A percentile compares a stretch with the other conserved stretches of the same genome.
Evolutionary conservation across 192 early-diverging fungal species (phyloP).

Genomic region (Oehlia diaphana): DNA sequence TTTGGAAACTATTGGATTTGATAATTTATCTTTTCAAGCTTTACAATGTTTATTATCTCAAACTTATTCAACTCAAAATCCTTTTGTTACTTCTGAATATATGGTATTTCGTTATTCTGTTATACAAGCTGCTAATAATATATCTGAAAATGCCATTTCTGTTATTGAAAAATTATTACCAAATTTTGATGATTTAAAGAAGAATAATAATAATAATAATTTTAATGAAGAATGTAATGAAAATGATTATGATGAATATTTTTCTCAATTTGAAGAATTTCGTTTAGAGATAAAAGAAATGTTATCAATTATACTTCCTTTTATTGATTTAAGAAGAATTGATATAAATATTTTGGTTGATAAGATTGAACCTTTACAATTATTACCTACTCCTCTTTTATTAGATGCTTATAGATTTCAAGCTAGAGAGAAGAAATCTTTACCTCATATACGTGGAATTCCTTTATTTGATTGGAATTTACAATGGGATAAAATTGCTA

Average conservation of each 20-base stretch:
- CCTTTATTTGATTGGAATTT: background rate
- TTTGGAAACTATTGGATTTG: background rate
- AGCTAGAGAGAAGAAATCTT: background rate
- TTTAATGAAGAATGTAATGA: background rate
- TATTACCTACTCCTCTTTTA: background rate
- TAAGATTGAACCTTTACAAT: constrained; percentile 16
- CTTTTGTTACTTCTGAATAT: constrained; percentile 14
- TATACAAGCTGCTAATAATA: background rate
- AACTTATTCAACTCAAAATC: background rate
- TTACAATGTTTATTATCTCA: constrained; percentile 11
- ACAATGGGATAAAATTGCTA: background rate
- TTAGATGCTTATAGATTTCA: constrained; percentile 11
- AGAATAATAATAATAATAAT: too few species aligned
- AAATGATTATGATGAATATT: background rate
- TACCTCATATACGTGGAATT: constrained; percentile 3
- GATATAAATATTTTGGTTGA: background rate
- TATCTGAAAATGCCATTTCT: background rate
- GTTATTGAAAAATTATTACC: background rate
- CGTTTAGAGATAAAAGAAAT: background rate
- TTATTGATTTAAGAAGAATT: constrained; percentile 11
- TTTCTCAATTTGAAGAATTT: background rate
- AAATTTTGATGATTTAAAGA: background rate
- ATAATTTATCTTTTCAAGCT: background rate
- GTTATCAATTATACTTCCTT: background rate
- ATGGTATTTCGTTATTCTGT: background rate